Conservation (phyloP, 2,329 filamentous ascomycete species). For the Septoria linicola region DNA sequence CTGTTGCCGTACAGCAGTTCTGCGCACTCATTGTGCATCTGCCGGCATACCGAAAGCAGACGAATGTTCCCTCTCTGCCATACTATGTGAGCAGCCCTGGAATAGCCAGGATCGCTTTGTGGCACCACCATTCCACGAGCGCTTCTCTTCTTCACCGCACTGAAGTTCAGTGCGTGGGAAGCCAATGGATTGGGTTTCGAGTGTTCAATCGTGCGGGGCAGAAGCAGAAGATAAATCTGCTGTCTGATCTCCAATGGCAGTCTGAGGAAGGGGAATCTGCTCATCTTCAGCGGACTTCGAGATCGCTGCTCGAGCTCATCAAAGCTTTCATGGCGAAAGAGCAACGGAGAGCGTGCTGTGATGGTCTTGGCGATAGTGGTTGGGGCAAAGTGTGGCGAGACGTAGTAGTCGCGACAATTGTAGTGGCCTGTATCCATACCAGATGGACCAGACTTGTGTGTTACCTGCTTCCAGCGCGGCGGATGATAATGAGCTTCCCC, state of each 20-base stretch:
- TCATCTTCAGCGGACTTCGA: slow-evolving; percentile 34
- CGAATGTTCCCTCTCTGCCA: slow-evolving; percentile 47
- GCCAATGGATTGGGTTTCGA: slow-evolving; percentile 28
- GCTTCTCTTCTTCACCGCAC: slow-evolving; percentile 33
- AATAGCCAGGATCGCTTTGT: slow-evolving; percentile 5
- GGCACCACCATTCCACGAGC: slow-evolving; percentile 31
- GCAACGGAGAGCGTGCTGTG: slow-evolving; percentile 13
- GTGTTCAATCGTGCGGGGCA: slow-evolving; percentile 43
- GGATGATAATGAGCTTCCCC: neutral
- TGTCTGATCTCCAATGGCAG: slow-evolving; percentile 48
- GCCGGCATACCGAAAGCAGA: slow-evolving; percentile 42
- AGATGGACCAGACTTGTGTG: neutral
- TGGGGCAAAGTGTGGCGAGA: slow-evolving; percentile 32
- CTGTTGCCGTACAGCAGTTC: slow-evolving; percentile 49
- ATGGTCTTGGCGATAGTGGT: slow-evolving; percentile 28
- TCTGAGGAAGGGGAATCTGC: slow-evolving; percentile 36
- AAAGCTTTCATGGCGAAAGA: slow-evolving; percentile 34
- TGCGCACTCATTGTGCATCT: slow-evolving; percentile 48
- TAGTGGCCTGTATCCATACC: slow-evolving; percentile 39
- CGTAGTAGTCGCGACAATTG: slow-evolving; percentile 41
- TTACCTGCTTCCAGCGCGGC: neutral
- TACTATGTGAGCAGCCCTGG: slow-evolving; percentile 30
- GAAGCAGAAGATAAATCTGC: slow-evolving; percentile 43
- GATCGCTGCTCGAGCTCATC: slow-evolving; percentile 36
- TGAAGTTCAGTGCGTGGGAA: slow-evolving; percentile 34